phyloP scores from a whole-genome alignment of 2,329 filamentous ascomycete genomes.

The Colletotrichum sp. region DNA sequence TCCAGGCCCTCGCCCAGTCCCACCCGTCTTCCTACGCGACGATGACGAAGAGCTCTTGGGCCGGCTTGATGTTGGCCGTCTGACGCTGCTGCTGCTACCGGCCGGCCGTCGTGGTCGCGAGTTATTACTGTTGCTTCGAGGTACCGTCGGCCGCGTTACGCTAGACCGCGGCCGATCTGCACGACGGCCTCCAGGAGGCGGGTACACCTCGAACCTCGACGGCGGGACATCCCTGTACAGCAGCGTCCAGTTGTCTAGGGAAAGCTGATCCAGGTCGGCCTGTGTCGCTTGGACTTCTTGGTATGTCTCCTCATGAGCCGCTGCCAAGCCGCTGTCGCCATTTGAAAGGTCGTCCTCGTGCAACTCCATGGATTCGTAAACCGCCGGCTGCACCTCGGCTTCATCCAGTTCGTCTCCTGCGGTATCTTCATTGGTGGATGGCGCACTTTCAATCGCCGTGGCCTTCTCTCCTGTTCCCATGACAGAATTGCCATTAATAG shows the following conservation, averaged over 20 bases:
- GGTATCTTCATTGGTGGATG: conserved; percentile 29
- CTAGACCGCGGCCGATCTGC: conserved; percentile 49
- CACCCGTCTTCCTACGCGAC: conserved; percentile 62
- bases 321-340: conserved; percentile 2
- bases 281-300: not conserved
- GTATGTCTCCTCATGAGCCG: not conserved
- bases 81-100: conserved; percentile 32
- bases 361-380: conserved; percentile 6
- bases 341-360: not conserved
- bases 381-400: conserved; percentile 23
- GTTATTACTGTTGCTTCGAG: conserved; percentile 38
- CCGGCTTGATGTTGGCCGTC: conserved; percentile 31
- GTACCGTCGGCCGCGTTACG: conserved; percentile 41
- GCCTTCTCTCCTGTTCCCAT: not conserved
- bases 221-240: conserved; percentile 67
- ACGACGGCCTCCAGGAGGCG: conserved; percentile 59
- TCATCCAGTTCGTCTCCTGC: conserved; percentile 35
- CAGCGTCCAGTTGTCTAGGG: conserved; percentile 42
- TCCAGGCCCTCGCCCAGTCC: conserved; percentile 68
- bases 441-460: not conserved
- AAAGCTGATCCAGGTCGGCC: not conserved
- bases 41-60: conserved; percentile 39
- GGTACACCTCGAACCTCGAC: conserved; percentile 79
- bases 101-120: conserved; percentile 44
- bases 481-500: not conserved